phyloP scores from a whole-genome alignment of 106 monocot species.

The Gastrodia elata region DNA sequence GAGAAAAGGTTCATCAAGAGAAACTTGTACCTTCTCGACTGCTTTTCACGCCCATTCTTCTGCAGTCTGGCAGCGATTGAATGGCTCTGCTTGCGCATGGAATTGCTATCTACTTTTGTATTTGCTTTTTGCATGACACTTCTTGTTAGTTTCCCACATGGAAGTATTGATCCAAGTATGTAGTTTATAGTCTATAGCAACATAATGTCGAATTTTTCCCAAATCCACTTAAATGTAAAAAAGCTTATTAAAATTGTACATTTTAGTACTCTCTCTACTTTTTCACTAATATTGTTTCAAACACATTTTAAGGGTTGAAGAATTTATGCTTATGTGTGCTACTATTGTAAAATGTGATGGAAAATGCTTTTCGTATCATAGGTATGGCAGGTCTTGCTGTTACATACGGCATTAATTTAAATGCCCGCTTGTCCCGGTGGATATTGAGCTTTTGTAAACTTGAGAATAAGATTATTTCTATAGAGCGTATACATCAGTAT shows the following conservation, averaged over 20 bases:
- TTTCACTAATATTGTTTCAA: background rate
- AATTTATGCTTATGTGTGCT: conserved; percentile 5
- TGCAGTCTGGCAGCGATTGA: conserved; percentile 90
- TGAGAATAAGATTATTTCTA: conserved; percentile 92
- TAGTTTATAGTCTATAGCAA: background rate
- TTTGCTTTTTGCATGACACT: conserved; percentile 94
- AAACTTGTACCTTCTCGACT: conserved; percentile 89
- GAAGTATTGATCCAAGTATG: conserved; percentile 96
- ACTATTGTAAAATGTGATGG: background rate
- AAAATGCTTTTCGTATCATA: conserved; percentile 15
- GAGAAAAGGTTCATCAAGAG: conserved; percentile 97
- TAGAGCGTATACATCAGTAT: conserved; percentile 95
- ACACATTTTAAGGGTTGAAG: background rate
- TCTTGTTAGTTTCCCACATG: conserved; percentile 92
- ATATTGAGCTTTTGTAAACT: conserved; percentile 98
- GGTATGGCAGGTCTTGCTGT: conserved; percentile 99
- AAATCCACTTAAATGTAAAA: background rate
- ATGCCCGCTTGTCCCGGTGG: conserved; percentile 90
- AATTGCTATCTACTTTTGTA: conserved; percentile 89
- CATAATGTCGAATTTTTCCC: background rate
- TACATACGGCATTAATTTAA: conserved; percentile 92
- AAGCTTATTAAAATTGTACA: background rate
- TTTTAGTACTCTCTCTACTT: background rate
- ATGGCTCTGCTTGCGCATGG: conserved; percentile 98
- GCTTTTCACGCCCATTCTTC: conserved; percentile 87